Base-by-base conservation (phyloP, 108 stramenopile species). In the Cyclotella atomus region DNA sequence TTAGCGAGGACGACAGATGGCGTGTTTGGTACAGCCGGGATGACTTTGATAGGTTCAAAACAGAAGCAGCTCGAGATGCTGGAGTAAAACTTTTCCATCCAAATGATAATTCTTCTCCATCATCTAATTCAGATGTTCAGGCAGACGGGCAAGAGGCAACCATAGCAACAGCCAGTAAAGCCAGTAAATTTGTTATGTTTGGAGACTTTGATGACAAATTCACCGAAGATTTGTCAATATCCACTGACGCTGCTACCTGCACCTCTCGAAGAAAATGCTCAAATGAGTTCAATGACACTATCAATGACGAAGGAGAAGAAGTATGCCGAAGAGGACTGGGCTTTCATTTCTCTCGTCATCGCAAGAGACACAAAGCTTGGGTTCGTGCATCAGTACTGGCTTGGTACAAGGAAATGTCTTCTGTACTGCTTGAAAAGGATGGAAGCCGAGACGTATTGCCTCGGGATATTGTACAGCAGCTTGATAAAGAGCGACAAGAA, bases 241-340 rank as follows among this genome's bases (percentile, higher is more conserved):
- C 10, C 23, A 52, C 52, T 9, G 3, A 23, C 10, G 52, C n/a
- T 3, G 52, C 52, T 23, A 52, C 52, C 10, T 52, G 52, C 52
- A 52, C 2, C 21, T 2, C 52, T 2, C 21, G 21, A 6, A 52
- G 52, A 2, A 52, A 23, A 52, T 52, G 52, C 21, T 24, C 52
- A 9, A 52, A 52, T 23, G 52, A 52, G 5, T 52, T 24, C 23
- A 52, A 52, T 52, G 52, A 52, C 52, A 52, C 52, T 23, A 23
- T 23, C 1, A 23, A 21, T 23, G 24, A 23, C 23, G 5, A 23
- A 21, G 52, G 52, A 2, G 21, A 52, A 1, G 52, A 52, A 52
- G 21, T 52, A 10, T 52, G 52, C 5, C 20, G 21, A 23, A n/a
- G 52, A 52, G 52, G 52, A 23, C 52, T 52, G 52, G 52, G 52